Conservation (phyloP, 2,329 filamentous ascomycete genomes). For the Diaporthe nobilis region DNA sequence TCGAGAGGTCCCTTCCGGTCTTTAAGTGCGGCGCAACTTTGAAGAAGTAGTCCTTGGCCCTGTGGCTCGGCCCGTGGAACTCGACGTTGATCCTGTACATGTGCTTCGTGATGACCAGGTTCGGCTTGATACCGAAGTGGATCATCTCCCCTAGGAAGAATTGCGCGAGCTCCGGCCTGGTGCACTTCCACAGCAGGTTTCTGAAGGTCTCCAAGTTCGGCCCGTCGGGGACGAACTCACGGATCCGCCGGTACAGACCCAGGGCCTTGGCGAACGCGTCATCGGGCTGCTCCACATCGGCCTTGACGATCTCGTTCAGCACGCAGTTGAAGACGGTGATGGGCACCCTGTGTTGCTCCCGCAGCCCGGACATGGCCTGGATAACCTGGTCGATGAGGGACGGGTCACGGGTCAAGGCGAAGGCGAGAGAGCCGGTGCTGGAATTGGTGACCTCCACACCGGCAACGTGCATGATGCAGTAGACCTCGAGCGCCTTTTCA, state of each 20-base stretch:
- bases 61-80: slow-evolving; percentile 31
- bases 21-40: slow-evolving; percentile 32
- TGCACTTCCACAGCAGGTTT: slow-evolving; percentile 40
- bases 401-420: slow-evolving; percentile 64
- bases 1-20: slow-evolving; percentile 3
- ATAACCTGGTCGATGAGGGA: slow-evolving; percentile 67
- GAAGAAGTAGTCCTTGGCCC: slow-evolving; percentile 40
- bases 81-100: slow-evolving; percentile 41
- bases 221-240: slow-evolving; percentile 34
- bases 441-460: slow-evolving; percentile 69
- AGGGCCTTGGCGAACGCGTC: slow-evolving; percentile 39
- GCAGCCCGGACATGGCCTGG: slow-evolving; percentile 68
- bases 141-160: slow-evolving; percentile 42
- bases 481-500: slow-evolving; percentile 74
- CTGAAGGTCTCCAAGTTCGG: slow-evolving; percentile 39
- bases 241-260: slow-evolving; percentile 39
- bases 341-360: slow-evolving; percentile 51
- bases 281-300: slow-evolving; percentile 1
- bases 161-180: slow-evolving; percentile 38
- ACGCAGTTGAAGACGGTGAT: slow-evolving; percentile 58
- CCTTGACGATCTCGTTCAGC: slow-evolving; percentile 51
- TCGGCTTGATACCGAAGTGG: slow-evolving; percentile 37
- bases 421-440: slow-evolving; percentile 75
- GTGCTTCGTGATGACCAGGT: slow-evolving; percentile 31
- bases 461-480: slow-evolving; percentile 81